These are phyloP conservation scores for Balansia obtecta DNA, from an alignment of 2,329 filamentous ascomycete genomes.

Conservation along the genomic window DNA sequence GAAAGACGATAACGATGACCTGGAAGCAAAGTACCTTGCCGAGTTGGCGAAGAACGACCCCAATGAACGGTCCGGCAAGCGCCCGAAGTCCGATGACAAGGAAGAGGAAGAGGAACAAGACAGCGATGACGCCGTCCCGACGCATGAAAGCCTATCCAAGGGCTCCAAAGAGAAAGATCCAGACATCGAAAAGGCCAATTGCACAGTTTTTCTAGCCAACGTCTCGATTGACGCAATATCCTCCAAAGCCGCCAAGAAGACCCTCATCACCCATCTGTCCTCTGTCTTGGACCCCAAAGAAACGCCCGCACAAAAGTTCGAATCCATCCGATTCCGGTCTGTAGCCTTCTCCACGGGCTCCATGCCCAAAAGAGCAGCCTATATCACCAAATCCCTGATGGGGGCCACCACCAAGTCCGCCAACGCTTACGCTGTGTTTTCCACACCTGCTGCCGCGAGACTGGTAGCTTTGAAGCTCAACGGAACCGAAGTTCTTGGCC, in stretches of 20 bases:
- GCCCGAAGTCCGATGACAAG: slow-evolving; percentile 32
- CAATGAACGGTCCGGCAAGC: slow-evolving; percentile 42
- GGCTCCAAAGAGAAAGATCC: slow-evolving; percentile 59
- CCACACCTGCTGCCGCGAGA: slow-evolving; percentile 59
- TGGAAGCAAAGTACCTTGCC: slow-evolving; percentile 59
- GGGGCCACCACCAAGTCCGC: slow-evolving; percentile 82
- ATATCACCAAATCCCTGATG: slow-evolving; percentile 82
- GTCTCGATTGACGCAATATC: slow-evolving; percentile 74
- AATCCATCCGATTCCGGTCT: slow-evolving; percentile 89
- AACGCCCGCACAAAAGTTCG: slow-evolving; percentile 55
- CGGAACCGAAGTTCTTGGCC: slow-evolving; percentile 68
- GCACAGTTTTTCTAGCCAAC: slow-evolving; percentile 89
- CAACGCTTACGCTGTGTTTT: slow-evolving; percentile 90
- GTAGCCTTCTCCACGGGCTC: slow-evolving; percentile 67
- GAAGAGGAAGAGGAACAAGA: slow-evolving; percentile 30
- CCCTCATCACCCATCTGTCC: slow-evolving; percentile 62
- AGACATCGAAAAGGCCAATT: slow-evolving; percentile 58
- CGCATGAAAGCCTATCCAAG: slow-evolving; percentile 45
- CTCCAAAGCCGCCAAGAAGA: slow-evolving; percentile 69
- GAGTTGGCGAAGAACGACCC: slow-evolving; percentile 49
- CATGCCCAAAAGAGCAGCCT: slow-evolving; percentile 89
- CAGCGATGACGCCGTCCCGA: slow-evolving; percentile 30
- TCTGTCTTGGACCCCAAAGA: slow-evolving; percentile 51
- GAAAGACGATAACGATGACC: slow-evolving; percentile 53
- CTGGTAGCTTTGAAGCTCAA: slow-evolving; percentile 69